A percentile compares a stretch with the other conserved stretches of the same genome.
phyloP scores from a whole-genome alignment of 2,329 filamentous ascomycete species.

The Colletotrichum siamense region DNA sequence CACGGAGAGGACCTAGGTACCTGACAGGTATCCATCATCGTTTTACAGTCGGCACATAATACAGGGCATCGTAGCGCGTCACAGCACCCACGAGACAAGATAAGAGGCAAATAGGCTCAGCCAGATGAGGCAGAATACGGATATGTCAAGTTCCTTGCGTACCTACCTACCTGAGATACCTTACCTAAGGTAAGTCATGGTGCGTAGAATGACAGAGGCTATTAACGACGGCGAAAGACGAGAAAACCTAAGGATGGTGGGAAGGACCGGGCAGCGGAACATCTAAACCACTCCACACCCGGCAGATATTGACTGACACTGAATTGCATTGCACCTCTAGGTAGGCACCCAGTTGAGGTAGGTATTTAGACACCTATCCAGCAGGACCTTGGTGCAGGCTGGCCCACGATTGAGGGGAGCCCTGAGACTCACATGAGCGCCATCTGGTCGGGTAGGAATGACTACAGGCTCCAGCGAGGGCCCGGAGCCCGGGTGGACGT shows the following conservation, averaged over 20 bases:
- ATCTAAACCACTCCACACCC: not conserved
- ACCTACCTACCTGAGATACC: not conserved
- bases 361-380: not conserved
- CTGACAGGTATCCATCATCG: not conserved
- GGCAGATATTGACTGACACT: too few species aligned
- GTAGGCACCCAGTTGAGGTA: too few species aligned
- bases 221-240: too few species aligned
- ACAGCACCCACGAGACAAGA: not conserved
- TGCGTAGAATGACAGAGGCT: too few species aligned
- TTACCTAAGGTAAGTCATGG: too few species aligned
- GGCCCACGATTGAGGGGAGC: not conserved
- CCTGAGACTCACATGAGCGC: not conserved
- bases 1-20: not conserved
- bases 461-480: not conserved
- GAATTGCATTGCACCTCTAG: too few species aligned
- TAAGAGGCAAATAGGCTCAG: not conserved
- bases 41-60: not conserved
- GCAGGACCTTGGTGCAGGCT: not conserved
- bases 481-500: not conserved
- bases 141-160: not conserved
- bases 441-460: not conserved
- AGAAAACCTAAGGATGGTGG: too few species aligned
- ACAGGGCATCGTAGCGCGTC: not conserved
- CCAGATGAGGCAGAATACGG: not conserved
- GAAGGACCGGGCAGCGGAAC: not conserved